Base-by-base conservation (phyloP, 2,329 filamentous ascomycete species). In the Lecanicillium sp. region DNA sequence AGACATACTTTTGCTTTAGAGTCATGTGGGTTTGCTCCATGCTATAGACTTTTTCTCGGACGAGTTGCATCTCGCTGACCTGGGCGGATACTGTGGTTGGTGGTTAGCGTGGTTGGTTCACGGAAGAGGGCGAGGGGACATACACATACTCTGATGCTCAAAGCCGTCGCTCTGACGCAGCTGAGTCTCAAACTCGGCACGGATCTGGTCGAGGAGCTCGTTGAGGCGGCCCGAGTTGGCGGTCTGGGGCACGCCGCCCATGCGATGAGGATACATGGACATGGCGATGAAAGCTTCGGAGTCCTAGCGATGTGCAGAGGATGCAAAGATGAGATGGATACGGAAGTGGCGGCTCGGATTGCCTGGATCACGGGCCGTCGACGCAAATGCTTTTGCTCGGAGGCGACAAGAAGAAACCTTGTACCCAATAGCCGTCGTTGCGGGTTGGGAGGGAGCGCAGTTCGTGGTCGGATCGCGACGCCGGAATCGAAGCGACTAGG, bases 61-160 rank as follows among this genome's bases (percentile, higher is more conserved):
- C 87, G 55, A 95, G 76, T 58, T 95, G 86, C 75, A 96, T 92
- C 65, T 98, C 92, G 55, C 90, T 83, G 48, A 95, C 83, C 60
- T 98, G 92, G 35, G 80, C 78, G 42, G 85, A 80, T 57, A 96
- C 92, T 95, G 49, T 42, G 17, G 35, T 22, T 33, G 25, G 35
- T 30, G 30, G 20, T 17, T 16, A 19, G 35, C 37, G 31, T 39
- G 32, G 33, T 30, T 38, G 35, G n/a, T n/a, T n/a, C 35, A 5
- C 16, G 31, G n/a, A 33, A 14, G 29, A 19, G 12, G 41, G 46
- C 44, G 11, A 25, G 22, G 22, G 22, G 22, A 25, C 22, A 25
- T 25, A 25, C 22, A 80, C 88, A 72, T 79, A 95, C 90, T 84
- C 60, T 94, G 88, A 60, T 90, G 85, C 59, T 98, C 90, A 59